These are phyloP conservation scores for Saprolegnia diclina DNA, from an alignment of 352 stramenopile species.

Conservation along the genomic window DNA sequence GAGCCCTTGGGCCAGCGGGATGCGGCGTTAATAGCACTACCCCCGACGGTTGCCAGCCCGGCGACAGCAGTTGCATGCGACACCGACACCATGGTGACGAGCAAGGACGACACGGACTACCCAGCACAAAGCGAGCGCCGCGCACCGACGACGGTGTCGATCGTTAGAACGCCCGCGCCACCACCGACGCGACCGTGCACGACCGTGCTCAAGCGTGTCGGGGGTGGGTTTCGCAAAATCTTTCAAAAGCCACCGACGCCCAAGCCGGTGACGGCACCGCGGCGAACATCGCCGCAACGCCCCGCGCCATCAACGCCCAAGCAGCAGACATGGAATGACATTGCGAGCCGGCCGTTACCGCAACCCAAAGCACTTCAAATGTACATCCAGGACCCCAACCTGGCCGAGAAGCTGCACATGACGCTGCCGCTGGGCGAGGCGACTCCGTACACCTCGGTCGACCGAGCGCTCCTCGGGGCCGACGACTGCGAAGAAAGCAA, in stretches of 20 bases:
- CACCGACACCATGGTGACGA: too few relatives aligned
- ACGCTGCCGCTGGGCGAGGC: background rate
- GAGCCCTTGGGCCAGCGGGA: too few relatives aligned
- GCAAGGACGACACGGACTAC: background rate
- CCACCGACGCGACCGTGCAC: background rate
- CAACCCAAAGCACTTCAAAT: slow-evolving; percentile 11
- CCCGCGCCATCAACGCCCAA: background rate
- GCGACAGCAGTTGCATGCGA: too few relatives aligned
- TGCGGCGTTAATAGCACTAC: too few relatives aligned
- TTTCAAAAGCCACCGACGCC: slow-evolving; percentile 4
- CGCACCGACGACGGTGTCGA: background rate
- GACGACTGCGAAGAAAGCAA: background rate
- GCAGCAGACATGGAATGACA: slow-evolving; percentile 17
- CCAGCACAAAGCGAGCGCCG: background rate
- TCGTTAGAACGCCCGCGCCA: background rate
- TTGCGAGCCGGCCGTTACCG: background rate
- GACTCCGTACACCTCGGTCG: background rate
- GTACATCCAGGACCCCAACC: slow-evolving; percentile 26
- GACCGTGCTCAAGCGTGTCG: slow-evolving; percentile 24
- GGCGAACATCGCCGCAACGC: background rate
- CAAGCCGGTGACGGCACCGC: background rate
- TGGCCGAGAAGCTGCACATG: slow-evolving; percentile 24
- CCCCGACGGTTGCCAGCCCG: too few relatives aligned
- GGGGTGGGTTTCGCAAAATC: slow-evolving; percentile 19
- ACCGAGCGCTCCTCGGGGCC: background rate